phyloP scores from a whole-genome alignment of 176 grass and related monocot genomes.

The Eleusine indica region DNA sequence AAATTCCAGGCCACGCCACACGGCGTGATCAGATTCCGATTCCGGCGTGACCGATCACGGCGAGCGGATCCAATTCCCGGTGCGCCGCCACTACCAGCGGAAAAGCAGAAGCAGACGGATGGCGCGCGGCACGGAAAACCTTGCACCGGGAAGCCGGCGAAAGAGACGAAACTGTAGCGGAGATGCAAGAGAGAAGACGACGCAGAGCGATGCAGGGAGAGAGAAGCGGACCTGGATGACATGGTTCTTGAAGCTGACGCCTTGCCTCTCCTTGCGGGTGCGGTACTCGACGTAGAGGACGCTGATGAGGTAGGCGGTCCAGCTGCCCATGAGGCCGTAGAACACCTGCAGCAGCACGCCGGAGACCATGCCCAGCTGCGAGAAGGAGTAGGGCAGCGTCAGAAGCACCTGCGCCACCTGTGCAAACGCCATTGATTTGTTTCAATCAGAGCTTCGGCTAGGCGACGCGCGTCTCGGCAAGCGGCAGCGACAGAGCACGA shows the following conservation, averaged over 20 bases:
- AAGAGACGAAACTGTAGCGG: background rate
- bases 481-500: background rate
- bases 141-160: background rate
- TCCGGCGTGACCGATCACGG: constrained; percentile 8
- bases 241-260: constrained; percentile 69
- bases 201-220: too few relatives aligned
- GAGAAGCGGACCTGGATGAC: constrained; percentile 59
- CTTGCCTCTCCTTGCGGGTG: constrained; percentile 65
- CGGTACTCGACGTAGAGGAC: constrained; percentile 81
- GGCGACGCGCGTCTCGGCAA: too few relatives aligned
- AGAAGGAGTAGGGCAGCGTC: constrained; percentile 67
- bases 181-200: background rate
- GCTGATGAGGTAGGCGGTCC: constrained; percentile 84
- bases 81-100: background rate
- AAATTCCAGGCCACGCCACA: constrained; percentile 17
- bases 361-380: constrained; percentile 58
- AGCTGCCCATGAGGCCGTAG: constrained; percentile 76
- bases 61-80: constrained; percentile 26
- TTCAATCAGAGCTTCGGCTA: background rate
- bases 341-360: constrained; percentile 59
- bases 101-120: background rate
- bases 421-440: background rate
- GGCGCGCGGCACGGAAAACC: background rate
- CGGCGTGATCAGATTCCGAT: background rate
- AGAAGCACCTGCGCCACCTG: constrained; percentile 72